Percentiles rank a stretch among this genome's conserved stretches.
These are phyloP conservation scores for Monocercomonoides exilis DNA, from an alignment of 78 protist genomes.

Conservation along the genomic window DNA sequence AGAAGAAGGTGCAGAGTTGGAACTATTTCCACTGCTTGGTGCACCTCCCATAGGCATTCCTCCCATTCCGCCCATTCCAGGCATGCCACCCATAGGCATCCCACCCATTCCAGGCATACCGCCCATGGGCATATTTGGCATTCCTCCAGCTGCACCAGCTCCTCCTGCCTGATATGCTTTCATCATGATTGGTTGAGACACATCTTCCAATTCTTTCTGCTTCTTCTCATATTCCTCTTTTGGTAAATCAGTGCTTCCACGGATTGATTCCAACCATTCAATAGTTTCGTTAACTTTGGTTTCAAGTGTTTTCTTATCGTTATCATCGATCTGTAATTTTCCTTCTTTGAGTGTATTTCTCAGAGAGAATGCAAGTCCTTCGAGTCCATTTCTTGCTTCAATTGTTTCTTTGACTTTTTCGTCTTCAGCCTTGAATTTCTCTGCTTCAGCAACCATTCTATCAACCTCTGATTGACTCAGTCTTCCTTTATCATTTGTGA, in stretches of 20 bases:
- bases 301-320: neutral
- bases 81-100: too few relatives aligned
- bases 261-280: constrained; percentile 15
- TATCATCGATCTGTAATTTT: neutral
- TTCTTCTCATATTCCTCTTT: neutral
- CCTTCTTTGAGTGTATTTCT: neutral
- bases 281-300: neutral
- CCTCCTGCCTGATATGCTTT: neutral
- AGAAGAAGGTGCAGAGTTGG: too few relatives aligned
- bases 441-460: neutral
- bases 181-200: neutral
- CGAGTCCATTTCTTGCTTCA: neutral
- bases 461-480: neutral
- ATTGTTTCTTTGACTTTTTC: neutral
- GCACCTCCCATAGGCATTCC: too few relatives aligned
- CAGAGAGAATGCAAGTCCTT: neutral
- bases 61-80: too few relatives aligned
- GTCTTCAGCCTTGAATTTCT: neutral
- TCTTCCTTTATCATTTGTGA: constrained; percentile 14
- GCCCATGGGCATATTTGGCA: too few relatives aligned
- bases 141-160: too few relatives aligned
- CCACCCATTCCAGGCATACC: too few relatives aligned
- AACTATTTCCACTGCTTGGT: too few relatives aligned
- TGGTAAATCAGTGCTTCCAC: too few relatives aligned
- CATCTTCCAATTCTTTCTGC: neutral